Percentiles rank a stretch among this genome's conserved stretches.
Evolutionary conservation across 2,329 filamentous ascomycete genomes (phyloP).

Genomic region (Epichloe glyceriae): DNA sequence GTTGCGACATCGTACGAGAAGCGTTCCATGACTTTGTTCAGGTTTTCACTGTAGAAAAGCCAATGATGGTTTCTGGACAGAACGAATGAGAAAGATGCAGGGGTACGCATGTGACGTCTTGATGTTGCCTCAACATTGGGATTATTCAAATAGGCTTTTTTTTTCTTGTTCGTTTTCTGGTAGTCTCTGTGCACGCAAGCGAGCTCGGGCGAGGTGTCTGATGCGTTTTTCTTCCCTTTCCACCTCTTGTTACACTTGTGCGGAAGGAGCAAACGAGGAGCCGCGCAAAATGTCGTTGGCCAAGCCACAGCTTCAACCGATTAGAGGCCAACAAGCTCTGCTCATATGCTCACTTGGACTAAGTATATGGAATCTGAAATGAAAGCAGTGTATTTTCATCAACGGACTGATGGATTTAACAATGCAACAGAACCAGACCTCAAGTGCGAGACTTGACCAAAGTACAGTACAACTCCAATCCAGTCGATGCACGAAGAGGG

Average conservation of each 20-base stretch:
- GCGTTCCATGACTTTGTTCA: background rate
- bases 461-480: background rate
- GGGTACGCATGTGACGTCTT: background rate
- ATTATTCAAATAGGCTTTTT: background rate
- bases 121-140: background rate
- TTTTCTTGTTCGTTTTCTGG: background rate
- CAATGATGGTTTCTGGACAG: background rate
- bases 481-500: background rate
- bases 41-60: background rate
- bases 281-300: background rate
- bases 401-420: background rate
- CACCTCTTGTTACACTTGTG: background rate
- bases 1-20: constrained; percentile 6
- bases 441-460: background rate
- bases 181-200: background rate
- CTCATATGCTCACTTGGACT: constrained; percentile 1
- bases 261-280: constrained; percentile 6
- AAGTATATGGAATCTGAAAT: background rate
- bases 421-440: background rate
- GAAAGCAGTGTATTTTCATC: background rate
- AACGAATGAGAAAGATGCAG: background rate
- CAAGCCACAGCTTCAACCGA: constrained; percentile 1
- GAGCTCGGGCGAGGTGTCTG: background rate
- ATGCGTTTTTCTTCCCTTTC: background rate
- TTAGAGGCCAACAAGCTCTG: background rate